phyloP scores from a whole-genome alignment of 2,329 filamentous ascomycete species.

The Graphium sp. region DNA sequence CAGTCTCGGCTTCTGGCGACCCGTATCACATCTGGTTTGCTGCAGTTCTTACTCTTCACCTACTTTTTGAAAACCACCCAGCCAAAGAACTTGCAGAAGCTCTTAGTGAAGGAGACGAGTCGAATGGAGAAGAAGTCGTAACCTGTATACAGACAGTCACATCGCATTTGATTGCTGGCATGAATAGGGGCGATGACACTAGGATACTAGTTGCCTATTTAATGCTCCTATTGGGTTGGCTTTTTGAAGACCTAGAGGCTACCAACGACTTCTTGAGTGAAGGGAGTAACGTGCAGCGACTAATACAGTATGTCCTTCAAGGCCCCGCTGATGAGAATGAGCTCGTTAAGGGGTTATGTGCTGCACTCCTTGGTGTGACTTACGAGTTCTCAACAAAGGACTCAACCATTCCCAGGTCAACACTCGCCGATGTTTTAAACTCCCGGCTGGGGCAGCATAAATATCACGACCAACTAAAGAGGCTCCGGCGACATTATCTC shows the following conservation, averaged over 20 bases:
- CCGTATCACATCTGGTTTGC: slow-evolving; percentile 87
- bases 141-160: slow-evolving; percentile 83
- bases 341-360: slow-evolving; percentile 66
- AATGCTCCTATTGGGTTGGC: slow-evolving; percentile 76
- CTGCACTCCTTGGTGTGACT: slow-evolving; percentile 68
- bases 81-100: slow-evolving; percentile 67
- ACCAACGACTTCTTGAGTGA: slow-evolving; percentile 89
- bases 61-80: slow-evolving; percentile 63
- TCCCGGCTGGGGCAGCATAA: slow-evolving; percentile 69
- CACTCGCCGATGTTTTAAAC: slow-evolving; percentile 62
- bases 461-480: slow-evolving; percentile 68
- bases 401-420: slow-evolving; percentile 70
- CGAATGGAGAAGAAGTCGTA: slow-evolving; percentile 83
- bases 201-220: slow-evolving; percentile 71
- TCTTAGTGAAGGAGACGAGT: slow-evolving; percentile 77
- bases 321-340: slow-evolving; percentile 40
- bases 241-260: slow-evolving; percentile 81
- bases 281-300: slow-evolving; percentile 76
- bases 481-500: slow-evolving; percentile 59
- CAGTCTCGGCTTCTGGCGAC: slow-evolving; percentile 45
- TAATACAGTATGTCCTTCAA: slow-evolving; percentile 57
- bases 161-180: slow-evolving; percentile 65
- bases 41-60: slow-evolving; percentile 68
- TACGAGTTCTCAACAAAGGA: slow-evolving; percentile 98
- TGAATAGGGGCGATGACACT: slow-evolving; percentile 62